Evolutionary conservation across 495 filamentous ascomycete genomes (phyloP).

Genomic region (Polyplosphaeria fusca): DNA sequence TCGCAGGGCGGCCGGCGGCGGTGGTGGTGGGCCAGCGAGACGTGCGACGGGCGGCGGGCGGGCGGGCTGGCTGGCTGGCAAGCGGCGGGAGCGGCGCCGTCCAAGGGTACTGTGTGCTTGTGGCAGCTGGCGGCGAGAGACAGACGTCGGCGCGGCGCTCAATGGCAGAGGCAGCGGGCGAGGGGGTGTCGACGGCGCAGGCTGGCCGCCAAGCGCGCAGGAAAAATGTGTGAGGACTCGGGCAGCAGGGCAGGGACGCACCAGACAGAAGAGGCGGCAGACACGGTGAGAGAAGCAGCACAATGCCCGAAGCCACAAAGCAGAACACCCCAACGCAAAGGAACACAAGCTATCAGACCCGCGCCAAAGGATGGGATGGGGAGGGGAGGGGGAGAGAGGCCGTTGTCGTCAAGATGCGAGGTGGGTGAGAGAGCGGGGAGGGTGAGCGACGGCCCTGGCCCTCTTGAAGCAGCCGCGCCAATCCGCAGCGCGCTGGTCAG

Average conservation of each 20-base stretch:
- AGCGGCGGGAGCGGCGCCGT: not conserved
- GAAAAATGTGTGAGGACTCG: conserved; percentile 14
- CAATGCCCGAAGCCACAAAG: conserved; percentile 23
- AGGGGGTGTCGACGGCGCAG: not conserved
- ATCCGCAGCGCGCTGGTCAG: conserved; percentile 17
- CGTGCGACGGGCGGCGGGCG: not conserved
- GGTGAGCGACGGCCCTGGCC: conserved; percentile 1
- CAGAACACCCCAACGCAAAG: conserved; percentile 30
- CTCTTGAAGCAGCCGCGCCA: conserved; percentile 6
- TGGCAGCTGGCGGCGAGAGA: too few species aligned
- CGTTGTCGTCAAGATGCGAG: not conserved
- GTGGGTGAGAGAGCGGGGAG: not conserved
- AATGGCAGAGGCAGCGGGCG: not conserved
- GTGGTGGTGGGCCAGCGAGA: not conserved
- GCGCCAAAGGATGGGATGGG: conserved; percentile 16
- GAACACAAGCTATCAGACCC: conserved; percentile 23
- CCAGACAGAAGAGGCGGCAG: conserved; percentile 24
- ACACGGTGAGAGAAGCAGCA: conserved; percentile 19
- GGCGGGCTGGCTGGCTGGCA: not conserved
- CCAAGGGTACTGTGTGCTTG: too few species aligned
- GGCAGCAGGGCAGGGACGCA: too few species aligned
- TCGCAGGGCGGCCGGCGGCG: not conserved
- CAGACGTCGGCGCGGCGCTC: not conserved
- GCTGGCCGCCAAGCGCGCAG: conserved; percentile 19
- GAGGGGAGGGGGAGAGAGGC: not conserved